Evolutionary conservation across 768 basidiomycete species (phyloP), one percentile per base, ranked within the genome.

Genomic region (Kwoniella mangroviensis): DNA sequence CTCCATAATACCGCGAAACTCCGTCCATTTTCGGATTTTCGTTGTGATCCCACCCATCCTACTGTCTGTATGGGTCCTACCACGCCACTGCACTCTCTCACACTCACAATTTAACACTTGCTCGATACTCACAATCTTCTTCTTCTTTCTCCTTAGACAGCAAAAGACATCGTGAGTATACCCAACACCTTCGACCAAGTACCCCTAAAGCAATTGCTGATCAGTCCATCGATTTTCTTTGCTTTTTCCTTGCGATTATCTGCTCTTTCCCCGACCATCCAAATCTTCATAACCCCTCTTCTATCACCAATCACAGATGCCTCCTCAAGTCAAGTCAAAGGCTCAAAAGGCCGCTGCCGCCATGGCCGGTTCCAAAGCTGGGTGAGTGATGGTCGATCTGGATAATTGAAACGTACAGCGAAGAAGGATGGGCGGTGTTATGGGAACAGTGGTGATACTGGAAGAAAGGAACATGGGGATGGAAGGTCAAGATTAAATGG

Each of bases 281-380:
- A 28, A 28, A n/a, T 55, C 45, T 15, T 9, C 26, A 42, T 22
- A n/a, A 42, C 40, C 21, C 24, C 34, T 34, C 6, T 0, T 34
- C 34, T 1, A 34, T 34, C 43, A 63, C 49, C n/a, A 9, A 28
- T 6, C n/a, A 66, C 43, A 68, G 59, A 68, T 68, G 67, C 80
- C 79, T 70, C 80, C 81, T 59, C 78, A 83, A 73, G 81, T 81
- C 66, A 83, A 83, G 81, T 74, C 69, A 71, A 83, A 78, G 79
- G 69, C 78, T 65, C 76, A 78, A 60, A 81, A 81, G 79, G 82
- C 82, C 72, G 78, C 79, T 69, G 82, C 82, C 79, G 82, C 82
- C 63, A 75, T 76, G 78, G 82, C 82, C 70, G 79, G 79, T 78
- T 81, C 80, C 67, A 76, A 75, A 73, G 80, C 82, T 69, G 82